A percentile compares a stretch with the other conserved stretches of the same genome.
Evolutionary conservation across 148 eudicot genomes (phyloP).

Genomic region (Fagopyrum tataricum): DNA sequence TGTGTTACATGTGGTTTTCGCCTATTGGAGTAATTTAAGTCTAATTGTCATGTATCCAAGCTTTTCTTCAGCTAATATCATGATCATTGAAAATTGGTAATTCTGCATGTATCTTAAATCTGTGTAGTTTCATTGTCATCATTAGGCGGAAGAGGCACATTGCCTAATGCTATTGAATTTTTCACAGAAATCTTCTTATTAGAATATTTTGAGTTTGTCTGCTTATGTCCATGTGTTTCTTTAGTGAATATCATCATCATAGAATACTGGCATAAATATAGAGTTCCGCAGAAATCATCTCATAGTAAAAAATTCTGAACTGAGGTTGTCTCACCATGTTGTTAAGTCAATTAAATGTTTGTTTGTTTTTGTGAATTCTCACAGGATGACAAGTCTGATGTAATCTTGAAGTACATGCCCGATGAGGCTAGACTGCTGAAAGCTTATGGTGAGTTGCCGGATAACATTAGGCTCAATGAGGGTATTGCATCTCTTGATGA

Average conservation of each 20-base stretch:
- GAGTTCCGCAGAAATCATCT: neutral
- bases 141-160: neutral
- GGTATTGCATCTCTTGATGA: conserved; percentile 68
- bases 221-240: too few species aligned
- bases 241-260: too few species aligned
- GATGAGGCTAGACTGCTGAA: conserved; percentile 49
- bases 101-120: too few species aligned
- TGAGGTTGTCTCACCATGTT: neutral
- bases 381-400: conserved; percentile 60
- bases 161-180: too few species aligned
- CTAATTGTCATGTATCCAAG: too few species aligned
- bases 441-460: conserved; percentile 67
- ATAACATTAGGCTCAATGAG: conserved; percentile 53
- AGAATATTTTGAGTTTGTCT: too few species aligned
- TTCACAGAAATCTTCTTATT: too few species aligned
- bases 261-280: too few species aligned
- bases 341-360: neutral
- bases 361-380: neutral
- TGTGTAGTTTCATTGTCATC: neutral
- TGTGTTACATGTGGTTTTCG: too few species aligned
- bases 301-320: neutral
- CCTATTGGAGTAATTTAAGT: too few species aligned
- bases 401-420: conserved; percentile 34
- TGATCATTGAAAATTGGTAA: too few species aligned
- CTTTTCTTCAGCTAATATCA: too few species aligned